These are phyloP conservation scores for Cercospora nicotianae DNA, from an alignment of 2,329 filamentous ascomycete species.

Conservation along the genomic window DNA sequence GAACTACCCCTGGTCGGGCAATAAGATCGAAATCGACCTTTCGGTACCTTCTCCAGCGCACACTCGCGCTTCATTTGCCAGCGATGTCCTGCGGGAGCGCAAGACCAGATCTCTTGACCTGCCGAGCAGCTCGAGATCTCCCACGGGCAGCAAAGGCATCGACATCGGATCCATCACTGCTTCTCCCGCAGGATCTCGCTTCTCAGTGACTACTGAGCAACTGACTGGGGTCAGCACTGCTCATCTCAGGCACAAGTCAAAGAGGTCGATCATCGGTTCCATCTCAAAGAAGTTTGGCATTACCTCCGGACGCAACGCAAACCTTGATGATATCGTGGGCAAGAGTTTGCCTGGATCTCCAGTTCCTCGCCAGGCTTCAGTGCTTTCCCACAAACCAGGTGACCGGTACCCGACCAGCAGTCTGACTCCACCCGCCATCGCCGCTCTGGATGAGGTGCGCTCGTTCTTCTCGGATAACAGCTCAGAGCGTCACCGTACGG, in stretches of 20 bases:
- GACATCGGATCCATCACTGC: conserved; percentile 37
- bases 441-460: conserved; percentile 45
- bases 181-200: conserved; percentile 23
- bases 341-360: conserved; percentile 24
- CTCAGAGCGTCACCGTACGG: conserved; percentile 35
- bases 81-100: conserved; percentile 33
- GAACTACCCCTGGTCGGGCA: conserved; percentile 49
- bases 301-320: conserved; percentile 18
- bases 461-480: conserved; percentile 48
- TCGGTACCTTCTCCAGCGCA: conserved; percentile 38
- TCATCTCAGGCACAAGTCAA: conserved; percentile 37
- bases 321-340: conserved; percentile 18
- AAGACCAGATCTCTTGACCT: conserved; percentile 34
- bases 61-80: conserved; percentile 34
- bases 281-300: conserved; percentile 39
- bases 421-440: conserved; percentile 45
- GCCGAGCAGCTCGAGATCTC: conserved; percentile 11
- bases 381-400: conserved; percentile 41
- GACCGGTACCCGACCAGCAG: conserved; percentile 53
- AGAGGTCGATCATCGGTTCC: conserved; percentile 40
- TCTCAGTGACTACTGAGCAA: conserved; percentile 37
- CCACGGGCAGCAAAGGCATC: conserved; percentile 32
- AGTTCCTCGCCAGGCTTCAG: conserved; percentile 21
- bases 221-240: conserved; percentile 34
- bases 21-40: conserved; percentile 43